Evolutionary conservation across 23 red algal genomes (phyloP).

Genomic region (Gracilaria gracilis): DNA sequence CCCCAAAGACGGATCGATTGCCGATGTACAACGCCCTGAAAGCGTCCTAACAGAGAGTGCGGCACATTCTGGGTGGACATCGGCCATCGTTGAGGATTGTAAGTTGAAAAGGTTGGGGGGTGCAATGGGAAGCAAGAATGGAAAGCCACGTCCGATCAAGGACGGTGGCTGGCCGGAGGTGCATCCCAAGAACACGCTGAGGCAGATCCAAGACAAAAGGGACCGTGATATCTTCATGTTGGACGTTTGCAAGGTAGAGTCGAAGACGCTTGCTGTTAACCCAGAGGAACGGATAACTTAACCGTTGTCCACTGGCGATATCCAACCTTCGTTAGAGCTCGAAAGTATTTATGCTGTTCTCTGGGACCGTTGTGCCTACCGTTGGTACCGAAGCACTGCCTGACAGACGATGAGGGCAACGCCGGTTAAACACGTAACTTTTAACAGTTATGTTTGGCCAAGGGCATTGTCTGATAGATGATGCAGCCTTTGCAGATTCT

Average conservation of each 20-base stretch:
- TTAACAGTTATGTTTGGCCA: background rate
- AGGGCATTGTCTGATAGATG: no score
- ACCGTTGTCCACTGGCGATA: no score
- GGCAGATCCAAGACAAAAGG: background rate
- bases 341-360: background rate
- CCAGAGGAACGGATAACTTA: no score
- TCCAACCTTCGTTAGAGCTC: no score
- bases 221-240: background rate
- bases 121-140: conserved; percentile 10
- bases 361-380: background rate
- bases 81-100: background rate
- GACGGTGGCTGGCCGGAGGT: conserved; percentile 12
- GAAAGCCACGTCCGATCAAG: conserved; percentile 9
- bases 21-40: conserved; percentile 27
- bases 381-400: background rate
- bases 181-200: background rate
- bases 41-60: conserved; percentile 12
- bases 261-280: no score
- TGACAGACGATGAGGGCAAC: background rate
- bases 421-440: background rate
- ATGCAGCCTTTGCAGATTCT: no score
- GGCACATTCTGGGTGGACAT: conserved; percentile 2
- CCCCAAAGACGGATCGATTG: conserved; percentile 6
- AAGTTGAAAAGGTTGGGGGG: background rate
- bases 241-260: background rate